Evolutionary conservation across 768 basidiomycete genomes (phyloP), one percentile per base, ranked within the genome.

Genomic region (Mrakia hoshinonis): DNA sequence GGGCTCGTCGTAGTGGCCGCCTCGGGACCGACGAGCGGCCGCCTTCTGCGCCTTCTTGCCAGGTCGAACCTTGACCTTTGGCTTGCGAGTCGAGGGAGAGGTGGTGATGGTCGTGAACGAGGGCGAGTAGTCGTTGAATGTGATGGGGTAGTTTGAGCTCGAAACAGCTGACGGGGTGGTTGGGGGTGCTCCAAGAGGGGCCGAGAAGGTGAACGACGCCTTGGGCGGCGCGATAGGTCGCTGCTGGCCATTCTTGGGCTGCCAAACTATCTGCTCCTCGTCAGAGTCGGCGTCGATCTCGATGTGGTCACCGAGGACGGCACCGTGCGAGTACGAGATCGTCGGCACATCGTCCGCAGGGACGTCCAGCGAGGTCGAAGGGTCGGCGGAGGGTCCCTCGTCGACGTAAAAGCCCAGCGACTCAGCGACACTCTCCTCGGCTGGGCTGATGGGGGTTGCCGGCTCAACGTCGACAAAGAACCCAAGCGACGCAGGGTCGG

Each of bases 21-120:
- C 67, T 60, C 54, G 22, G 15, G 47, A 49, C 4, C 64, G 64
- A 48, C 64, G 29, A 2, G 39, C 63, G 20, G 43, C 52, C 3
- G 65, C 63, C 46, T 63, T 65, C 64, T 72, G 38, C n/a, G 64
- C 43, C 60, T 72, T 72, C 47, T 72, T 65, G 10, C 70, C 70
- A 2, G 63, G 65, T 18, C 70, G 70, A n/a, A 65, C 38, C 54
- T 67, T 67, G 48, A 49, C 24, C 55, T 72, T 66, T 31, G 65
- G 46, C 55, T 72, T 39, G 34, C 67, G 67, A 13, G 54, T 20
- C 18, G 54, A 55, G 51, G 67, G 29, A 46, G 55, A 58, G 26
- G 51, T 29, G 9, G 38, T 47, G 46, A 72, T 31, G 52, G 65
- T 47, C 18, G 63, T 67, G 55, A 72, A 70, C n/a, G 62, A 63